Conservation (phyloP, 495 filamentous ascomycete genomes). For the Podospora anserina region DNA sequence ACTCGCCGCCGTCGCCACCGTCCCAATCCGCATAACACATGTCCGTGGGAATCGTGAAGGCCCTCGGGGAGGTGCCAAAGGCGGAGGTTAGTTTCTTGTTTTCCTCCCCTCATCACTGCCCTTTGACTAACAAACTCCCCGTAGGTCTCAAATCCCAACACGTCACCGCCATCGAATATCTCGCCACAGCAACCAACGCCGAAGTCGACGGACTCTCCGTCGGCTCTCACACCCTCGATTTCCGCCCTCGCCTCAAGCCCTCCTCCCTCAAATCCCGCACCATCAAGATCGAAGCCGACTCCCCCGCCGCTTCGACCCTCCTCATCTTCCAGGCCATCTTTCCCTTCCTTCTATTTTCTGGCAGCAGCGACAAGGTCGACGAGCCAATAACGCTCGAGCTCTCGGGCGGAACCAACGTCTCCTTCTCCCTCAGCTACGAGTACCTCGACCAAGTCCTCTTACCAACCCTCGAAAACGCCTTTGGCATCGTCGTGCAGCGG, state of each 20-base stretch:
- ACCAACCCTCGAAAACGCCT: conserved; percentile 62
- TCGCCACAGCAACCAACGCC: conserved; percentile 62
- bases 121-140: neutral
- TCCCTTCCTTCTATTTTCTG: conserved; percentile 67
- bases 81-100: conserved; percentile 7
- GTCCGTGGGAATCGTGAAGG: conserved; percentile 65
- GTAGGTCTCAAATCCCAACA: conserved; percentile 74
- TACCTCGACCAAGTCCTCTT: conserved; percentile 73
- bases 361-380: conserved; percentile 33
- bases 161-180: conserved; percentile 61
- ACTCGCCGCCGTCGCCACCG: conserved; percentile 63
- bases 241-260: conserved; percentile 44
- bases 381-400: conserved; percentile 57
- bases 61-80: conserved; percentile 41
- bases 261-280: conserved; percentile 37
- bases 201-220: conserved; percentile 52
- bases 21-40: conserved; percentile 62
- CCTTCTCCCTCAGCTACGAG: conserved; percentile 69
- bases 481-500: conserved; percentile 56
- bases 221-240: conserved; percentile 53
- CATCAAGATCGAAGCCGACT: conserved; percentile 44
- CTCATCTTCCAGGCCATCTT: conserved; percentile 82
- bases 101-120: neutral
- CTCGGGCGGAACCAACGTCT: conserved; percentile 74
- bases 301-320: conserved; percentile 51